Evolutionary conservation across 768 basidiomycete species (phyloP), one percentile per base, ranked within the genome.

Genomic region (Russula brevipes): DNA sequence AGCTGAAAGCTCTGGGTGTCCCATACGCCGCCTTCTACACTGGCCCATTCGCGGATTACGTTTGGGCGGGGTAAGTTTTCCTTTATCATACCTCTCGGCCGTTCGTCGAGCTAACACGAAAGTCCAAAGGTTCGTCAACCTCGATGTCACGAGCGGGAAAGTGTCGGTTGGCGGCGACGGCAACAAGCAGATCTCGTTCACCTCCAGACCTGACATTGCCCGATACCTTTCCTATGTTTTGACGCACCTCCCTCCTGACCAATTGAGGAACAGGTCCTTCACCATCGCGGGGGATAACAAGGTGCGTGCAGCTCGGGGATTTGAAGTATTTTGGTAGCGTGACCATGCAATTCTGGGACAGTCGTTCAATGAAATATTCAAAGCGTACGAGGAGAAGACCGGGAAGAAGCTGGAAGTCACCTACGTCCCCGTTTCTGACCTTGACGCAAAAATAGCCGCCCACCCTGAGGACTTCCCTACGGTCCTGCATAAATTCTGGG

Each of bases 221-320:
- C 66, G 69, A 52, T 70, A 63, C 35, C 17, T 70, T n/a, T 49
- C 58, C 5, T 49, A 70, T 38, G 66, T 62, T n/a, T 52, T 70
- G 24, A 67, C 68, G 6, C 57, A 42, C 51, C 30, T 68, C 5
- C 55, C 63, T 8, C 7, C 53, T 14, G 61, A 59, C 11, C 38
- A 67, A 7, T 41, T 70, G 31, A 38, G 65, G 39, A 51, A 60
- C 38, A 42, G 50, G 10, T n/a, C 42, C 1, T 61, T 69, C 56
- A 31, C 17, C 14, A 33, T 69, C 4, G 39, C 51, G 5, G 68
- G 60, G 9, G 68, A 66, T 12, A 61, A 17, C 49, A 58, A 55
- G 46, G 64, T 60, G 50, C 44, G 57, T 49, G 45, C 45, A 35
- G n/a, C 24, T 10, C n/a, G 7, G 4, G 24, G 5, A 9, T 58